Base-by-base conservation (phyloP, 495 filamentous ascomycete genomes). In the Trichoderma virens region DNA sequence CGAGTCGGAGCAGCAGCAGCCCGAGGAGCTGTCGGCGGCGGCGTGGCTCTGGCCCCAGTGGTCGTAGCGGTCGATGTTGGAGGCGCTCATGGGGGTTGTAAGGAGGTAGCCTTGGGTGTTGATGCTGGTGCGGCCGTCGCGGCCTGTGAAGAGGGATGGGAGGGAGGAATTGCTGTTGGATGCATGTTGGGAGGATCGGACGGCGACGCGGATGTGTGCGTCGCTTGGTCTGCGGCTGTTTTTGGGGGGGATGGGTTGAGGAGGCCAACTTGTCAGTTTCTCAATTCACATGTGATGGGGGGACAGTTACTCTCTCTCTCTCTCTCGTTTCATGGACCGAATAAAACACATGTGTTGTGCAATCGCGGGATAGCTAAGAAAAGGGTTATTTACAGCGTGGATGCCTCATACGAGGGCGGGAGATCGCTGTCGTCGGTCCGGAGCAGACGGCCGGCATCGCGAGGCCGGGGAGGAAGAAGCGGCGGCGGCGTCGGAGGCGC, bases 1-100 rank as follows among this genome's bases (percentile, higher is more conserved):
- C 6, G 38, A 16, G n/a, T 54, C 38, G 11, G 47, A 51, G 34
- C 61, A 67, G 51, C 61, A 68, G 63, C 66, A 71, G 28, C 66
- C 70, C 2, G 65, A 66, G 11, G 34, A 47, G 23, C 51, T 20
- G 32, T 25, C 59, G 68, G 54, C 62, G 66, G 39, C 11, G 41
- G 41, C 18, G 41, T 13, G 6, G 18, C 18, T n/a, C n/a, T n/a
- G n/a, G n/a, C 16, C 65, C 16, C 41, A 8, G 47, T 20, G 4
- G 47, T 28, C 20, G 20, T 9, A 9, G 25, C 47, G 20, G 47
- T 9, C 3, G 51, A 2, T 56, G 51, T 8, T 13, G 51, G 51
- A 5, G 25, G 18, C 18, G 45, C 25, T 30, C 51, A 56, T 56
- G 51, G 51, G 51, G 8, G 23, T 27, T 14, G 51, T 56, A 23